Evolutionary conservation across 331 rosid species (phyloP).

Genomic region (Malus hybrid): DNA sequence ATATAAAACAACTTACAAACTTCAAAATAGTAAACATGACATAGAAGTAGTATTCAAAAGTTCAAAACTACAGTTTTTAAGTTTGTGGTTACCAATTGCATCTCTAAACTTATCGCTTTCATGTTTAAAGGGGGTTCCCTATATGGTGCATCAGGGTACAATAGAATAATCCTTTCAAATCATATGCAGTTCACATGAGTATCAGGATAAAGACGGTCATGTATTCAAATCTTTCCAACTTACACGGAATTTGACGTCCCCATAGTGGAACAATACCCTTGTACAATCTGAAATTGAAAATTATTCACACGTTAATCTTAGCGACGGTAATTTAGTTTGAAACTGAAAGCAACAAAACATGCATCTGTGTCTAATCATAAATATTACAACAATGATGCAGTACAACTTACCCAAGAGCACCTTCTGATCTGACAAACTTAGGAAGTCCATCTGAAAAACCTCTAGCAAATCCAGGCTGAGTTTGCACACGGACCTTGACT

Average conservation of each 20-base stretch:
- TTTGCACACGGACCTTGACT: conserved; percentile 96
- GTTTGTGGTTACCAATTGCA: not conserved
- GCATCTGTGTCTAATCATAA: not conserved
- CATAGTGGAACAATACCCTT: conserved; percentile 96
- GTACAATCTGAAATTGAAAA: conserved; percentile 59
- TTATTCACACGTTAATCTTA: not conserved
- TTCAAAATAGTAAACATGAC: not conserved
- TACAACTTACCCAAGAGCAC: conserved; percentile 63
- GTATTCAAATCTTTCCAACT: conserved; percentile 15
- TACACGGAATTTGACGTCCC: conserved; percentile 99
- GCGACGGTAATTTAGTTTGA: not conserved
- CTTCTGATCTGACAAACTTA: conserved; percentile 81
- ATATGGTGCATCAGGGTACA: not conserved
- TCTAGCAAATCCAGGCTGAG: conserved; percentile 95
- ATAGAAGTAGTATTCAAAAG: not conserved
- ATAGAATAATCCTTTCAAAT: not conserved
- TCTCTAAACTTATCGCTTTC: not conserved
- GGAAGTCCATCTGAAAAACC: conserved; percentile 90
- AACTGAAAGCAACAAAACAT: not conserved
- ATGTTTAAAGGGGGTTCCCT: not conserved
- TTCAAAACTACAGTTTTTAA: not conserved
- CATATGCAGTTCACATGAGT: not conserved
- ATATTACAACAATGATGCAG: not conserved
- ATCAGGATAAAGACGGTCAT: not conserved
- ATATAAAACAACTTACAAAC: not conserved